phyloP scores from a whole-genome alignment of 2,329 filamentous ascomycete genomes.

The Penicillium sp. region DNA sequence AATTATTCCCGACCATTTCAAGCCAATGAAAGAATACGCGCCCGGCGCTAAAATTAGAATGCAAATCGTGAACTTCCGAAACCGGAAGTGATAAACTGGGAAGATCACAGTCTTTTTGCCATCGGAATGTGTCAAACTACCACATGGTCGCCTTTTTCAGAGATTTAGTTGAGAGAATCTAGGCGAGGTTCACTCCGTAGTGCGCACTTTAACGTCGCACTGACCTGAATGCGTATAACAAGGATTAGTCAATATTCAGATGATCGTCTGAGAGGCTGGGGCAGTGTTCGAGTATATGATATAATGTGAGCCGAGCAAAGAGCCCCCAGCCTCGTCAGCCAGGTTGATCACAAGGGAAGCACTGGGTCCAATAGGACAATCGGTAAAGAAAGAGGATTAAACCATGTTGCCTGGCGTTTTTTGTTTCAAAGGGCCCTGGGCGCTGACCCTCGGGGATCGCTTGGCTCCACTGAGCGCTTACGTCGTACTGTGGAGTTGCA shows the following conservation, averaged over 20 bases:
- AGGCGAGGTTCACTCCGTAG: neutral
- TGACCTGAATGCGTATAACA: neutral
- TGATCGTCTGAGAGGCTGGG: neutral
- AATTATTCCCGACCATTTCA: neutral
- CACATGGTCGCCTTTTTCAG: neutral
- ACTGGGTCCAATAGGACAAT: neutral
- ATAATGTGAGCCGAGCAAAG: neutral
- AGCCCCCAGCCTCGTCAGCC: neutral
- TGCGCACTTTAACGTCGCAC: neutral
- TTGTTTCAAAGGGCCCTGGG: neutral
- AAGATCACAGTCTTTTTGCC: neutral
- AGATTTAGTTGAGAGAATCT: neutral
- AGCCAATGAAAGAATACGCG: neutral
- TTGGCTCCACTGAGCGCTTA: conserved; percentile 12
- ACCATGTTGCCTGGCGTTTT: conserved; percentile 2
- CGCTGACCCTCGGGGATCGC: conserved; percentile 2
- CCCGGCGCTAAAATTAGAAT: neutral
- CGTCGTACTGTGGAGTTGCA: conserved; percentile 12
- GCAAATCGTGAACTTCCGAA: neutral
- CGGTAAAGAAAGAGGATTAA: neutral
- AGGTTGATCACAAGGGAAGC: neutral
- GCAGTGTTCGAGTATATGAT: neutral
- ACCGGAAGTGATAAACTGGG: neutral
- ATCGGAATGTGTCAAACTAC: neutral
- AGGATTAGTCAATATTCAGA: neutral